These are phyloP conservation scores for Penicillium parvum DNA, from an alignment of 495 filamentous ascomycete species.

Conservation along the genomic window DNA sequence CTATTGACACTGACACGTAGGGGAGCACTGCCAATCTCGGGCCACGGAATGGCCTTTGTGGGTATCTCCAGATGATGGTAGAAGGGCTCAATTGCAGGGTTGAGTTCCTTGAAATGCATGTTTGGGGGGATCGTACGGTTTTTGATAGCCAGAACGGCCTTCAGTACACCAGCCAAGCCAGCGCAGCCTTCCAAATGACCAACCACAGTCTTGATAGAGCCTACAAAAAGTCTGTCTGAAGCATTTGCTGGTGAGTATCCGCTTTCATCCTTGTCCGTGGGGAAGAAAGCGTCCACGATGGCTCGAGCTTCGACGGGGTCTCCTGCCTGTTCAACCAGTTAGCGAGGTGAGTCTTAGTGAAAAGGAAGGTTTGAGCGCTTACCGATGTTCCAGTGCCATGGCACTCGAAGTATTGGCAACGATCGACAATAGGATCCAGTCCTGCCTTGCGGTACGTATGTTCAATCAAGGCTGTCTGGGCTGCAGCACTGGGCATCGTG, in stretches of 20 bases:
- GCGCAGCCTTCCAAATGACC: slow-evolving; percentile 51
- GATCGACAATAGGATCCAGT: slow-evolving; percentile 21
- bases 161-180: slow-evolving; percentile 55
- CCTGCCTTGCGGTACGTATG: slow-evolving; percentile 31
- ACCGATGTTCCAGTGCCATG: slow-evolving; percentile 25
- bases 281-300: no score
- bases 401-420: slow-evolving; percentile 34
- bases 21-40: slow-evolving; percentile 19
- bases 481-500: slow-evolving; percentile 29
- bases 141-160: slow-evolving; percentile 46
- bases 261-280: no score
- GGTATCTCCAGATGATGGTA: slow-evolving; percentile 39
- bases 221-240: slow-evolving; percentile 22
- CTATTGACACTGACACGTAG: slow-evolving; percentile 57
- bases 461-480: slow-evolving; percentile 33
- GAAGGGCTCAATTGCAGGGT: slow-evolving; percentile 40
- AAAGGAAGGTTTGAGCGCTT: neutral
- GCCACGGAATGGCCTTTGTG: slow-evolving; percentile 24
- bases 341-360: neutral
- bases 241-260: no score
- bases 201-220: slow-evolving; percentile 47
- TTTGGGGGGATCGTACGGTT: slow-evolving; percentile 49
- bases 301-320: slow-evolving; percentile 58
- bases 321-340: slow-evolving; percentile 29
- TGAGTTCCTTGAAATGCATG: slow-evolving; percentile 44